These are phyloP conservation scores for Chaetoceros tenuissimus DNA, from an alignment of 108 stramenopile genomes.

Conservation along the genomic window DNA sequence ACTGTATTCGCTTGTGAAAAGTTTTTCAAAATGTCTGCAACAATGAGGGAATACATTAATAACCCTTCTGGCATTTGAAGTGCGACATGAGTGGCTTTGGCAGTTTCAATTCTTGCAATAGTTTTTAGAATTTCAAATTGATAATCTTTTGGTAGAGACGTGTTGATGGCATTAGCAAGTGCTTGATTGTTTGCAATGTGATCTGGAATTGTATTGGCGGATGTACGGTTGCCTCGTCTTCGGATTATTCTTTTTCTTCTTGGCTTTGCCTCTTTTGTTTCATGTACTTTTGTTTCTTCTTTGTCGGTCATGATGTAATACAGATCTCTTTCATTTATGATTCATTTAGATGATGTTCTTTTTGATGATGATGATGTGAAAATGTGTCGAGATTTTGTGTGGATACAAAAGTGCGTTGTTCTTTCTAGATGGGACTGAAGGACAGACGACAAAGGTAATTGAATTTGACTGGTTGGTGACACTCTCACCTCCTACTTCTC, in stretches of 20 bases:
- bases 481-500: too few species aligned
- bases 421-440: too few species aligned
- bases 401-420: too few species aligned
- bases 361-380: too few species aligned
- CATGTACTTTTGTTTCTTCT: too few species aligned
- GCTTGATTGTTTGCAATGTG: conserved; percentile 1
- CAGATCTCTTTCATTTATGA: too few species aligned
- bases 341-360: too few species aligned
- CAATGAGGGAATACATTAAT: conserved; percentile 87
- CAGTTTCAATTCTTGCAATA: conserved; percentile 61
- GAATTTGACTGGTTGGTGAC: too few species aligned
- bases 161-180: conserved; percentile 25
- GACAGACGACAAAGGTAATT: too few species aligned
- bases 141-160: conserved; percentile 70
- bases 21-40: conserved; percentile 88
- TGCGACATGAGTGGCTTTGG: conserved; percentile 59
- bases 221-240: neutral
- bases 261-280: too few species aligned
- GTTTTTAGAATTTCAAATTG: conserved; percentile 87
- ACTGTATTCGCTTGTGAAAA: conserved; percentile 50
- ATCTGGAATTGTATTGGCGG: conserved; percentile 2
- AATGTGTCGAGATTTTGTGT: too few species aligned
- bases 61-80: conserved; percentile 98
- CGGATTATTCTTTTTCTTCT: neutral
- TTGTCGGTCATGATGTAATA: too few species aligned